A percentile compares a stretch with the other conserved stretches of the same genome.
These are phyloP conservation scores for Hydnum rufescens DNA, from an alignment of 768 basidiomycete species.

Conservation along the genomic window DNA sequence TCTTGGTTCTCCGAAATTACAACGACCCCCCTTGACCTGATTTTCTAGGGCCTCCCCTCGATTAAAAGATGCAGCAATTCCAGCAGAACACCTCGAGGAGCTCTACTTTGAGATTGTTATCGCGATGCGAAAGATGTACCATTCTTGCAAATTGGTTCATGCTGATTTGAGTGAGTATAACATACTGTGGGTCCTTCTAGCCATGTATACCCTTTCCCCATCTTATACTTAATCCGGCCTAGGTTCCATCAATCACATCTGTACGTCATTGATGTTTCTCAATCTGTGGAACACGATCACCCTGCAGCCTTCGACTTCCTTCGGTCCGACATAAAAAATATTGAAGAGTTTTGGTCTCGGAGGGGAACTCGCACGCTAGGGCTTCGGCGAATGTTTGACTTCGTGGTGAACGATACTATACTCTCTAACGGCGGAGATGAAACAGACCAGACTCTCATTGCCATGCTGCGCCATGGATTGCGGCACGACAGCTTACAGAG, in stretches of 20 bases:
- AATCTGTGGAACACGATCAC: conserved; percentile 97
- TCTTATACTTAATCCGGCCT: not conserved
- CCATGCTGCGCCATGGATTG: too few relatives aligned
- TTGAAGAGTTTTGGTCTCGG: conserved; percentile 78
- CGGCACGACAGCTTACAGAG: too few relatives aligned
- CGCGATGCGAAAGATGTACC: conserved; percentile 66
- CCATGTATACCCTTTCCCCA: not conserved
- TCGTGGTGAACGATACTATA: conserved; percentile 30
- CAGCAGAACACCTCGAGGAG: conserved; percentile 27
- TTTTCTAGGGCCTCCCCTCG: conserved; percentile 67
- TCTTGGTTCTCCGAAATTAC: not conserved
- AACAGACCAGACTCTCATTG: not conserved
- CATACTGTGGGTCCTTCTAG: conserved; percentile 40
- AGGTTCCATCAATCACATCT: conserved; percentile 31
- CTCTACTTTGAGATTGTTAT: conserved; percentile 70
- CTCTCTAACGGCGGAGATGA: not conserved
- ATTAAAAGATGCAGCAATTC: conserved; percentile 67
- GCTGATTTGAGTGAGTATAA: conserved; percentile 99
- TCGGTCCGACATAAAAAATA: conserved; percentile 74
- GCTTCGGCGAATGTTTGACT: conserved; percentile 69
- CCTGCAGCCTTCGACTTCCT: conserved; percentile 93
- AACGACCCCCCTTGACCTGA: not conserved
- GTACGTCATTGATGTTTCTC: conserved; percentile 94
- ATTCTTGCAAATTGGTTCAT: conserved; percentile 83
- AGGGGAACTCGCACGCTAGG: conserved; percentile 62